Evolutionary conservation across 331 rosid species (phyloP), one percentile per base, ranked within the genome.

Genomic region (Phaseolus coccineus): DNA sequence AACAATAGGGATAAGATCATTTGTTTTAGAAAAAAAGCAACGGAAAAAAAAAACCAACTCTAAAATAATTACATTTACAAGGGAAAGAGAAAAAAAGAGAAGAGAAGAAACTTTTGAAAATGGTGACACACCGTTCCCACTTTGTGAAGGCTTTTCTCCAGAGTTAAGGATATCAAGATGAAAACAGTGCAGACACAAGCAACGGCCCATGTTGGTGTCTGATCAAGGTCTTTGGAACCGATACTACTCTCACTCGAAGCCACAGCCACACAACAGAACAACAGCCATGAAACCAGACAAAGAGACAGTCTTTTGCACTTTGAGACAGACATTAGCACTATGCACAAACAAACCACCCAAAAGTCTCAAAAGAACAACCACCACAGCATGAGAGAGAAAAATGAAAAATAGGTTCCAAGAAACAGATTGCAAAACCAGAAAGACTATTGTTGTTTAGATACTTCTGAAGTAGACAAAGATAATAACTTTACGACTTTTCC

Each of bases 171-270:
- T 50, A 93, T 59, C 77, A 96, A 55, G 80, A 96, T 91, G 73
- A 96, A 90, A 31, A 88, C 74, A 65, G 97, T 87, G 77, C 91
- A 96, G 27, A 93, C 97, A 72, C 86, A 87, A 13, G 97, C 94
- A 50, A 96, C 96, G 50, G 98, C 97, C 98, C 99, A 93, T 0
- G 99, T 93, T 13, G 98, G 96, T 59, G 99, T 96, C 80, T 81
- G 86, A 83, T 93, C 91, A 35, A 96, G 96, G 10, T 89, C 75
- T 76, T 88, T 89, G 7, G 88, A 30, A 77, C 71, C 55, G 19
- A 63, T 33, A 24, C 79, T 82, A 2, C 77, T 40, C 58, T 85
- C 87, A 28, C 78, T 46, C 6, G 92, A 91, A 46, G 88, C 99
- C 91, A 77, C 75, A 72, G 85, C 89, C 58, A 62, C 33, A 2